Base-by-base conservation (phyloP, 2,329 filamentous ascomycete species). In the Colletotrichum falcatum region DNA sequence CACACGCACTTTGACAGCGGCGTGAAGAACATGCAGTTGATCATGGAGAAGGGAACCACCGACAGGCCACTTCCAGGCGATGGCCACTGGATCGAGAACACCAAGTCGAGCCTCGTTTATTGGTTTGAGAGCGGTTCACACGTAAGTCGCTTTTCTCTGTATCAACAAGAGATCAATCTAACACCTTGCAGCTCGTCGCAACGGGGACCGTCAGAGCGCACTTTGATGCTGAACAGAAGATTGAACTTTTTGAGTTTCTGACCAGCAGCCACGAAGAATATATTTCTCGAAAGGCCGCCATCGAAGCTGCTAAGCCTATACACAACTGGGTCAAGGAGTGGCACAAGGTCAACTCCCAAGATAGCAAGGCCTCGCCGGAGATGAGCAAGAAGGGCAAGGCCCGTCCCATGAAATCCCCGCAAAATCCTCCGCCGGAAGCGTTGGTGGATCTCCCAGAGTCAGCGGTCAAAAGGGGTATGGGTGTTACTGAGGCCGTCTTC, bases 1-100 rank as follows among this genome's bases (percentile, higher is more conserved):
- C 90, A 92, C 76, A 95, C 94, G 0, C 92, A 97, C 76, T 98
- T 96, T 78, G 91, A 92, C 67, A 95, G 94, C 71, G 95, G 94
- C 8, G 91, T 98, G 65, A 92, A 89, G 75, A 93, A 91, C 65
- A 93, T 98, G 75, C 94, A 97, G 79, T 88, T 98, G 78, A 89
- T 94, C 28, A 87, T 97, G 76, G 94, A 97, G 75, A 91, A 89
- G 76, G 85, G 85, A 2, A 85, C 83, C 1, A 81, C 81, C 0
- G 89, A 91, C 73, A 85, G 84, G 61, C 81, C 85, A 12, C 79
- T 92, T 44, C 84, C 87, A 1, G 88, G 87, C 66, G 90, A 91
- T 58, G 89, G 89, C 55, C 90, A 92, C 76, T 91, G 91, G 74
- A 91, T 98, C 28, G 92, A 94, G 75, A 94, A 93, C 77, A 83